Base-by-base conservation (phyloP, 345 rosid species). In the Citrus hindsii region DNA sequence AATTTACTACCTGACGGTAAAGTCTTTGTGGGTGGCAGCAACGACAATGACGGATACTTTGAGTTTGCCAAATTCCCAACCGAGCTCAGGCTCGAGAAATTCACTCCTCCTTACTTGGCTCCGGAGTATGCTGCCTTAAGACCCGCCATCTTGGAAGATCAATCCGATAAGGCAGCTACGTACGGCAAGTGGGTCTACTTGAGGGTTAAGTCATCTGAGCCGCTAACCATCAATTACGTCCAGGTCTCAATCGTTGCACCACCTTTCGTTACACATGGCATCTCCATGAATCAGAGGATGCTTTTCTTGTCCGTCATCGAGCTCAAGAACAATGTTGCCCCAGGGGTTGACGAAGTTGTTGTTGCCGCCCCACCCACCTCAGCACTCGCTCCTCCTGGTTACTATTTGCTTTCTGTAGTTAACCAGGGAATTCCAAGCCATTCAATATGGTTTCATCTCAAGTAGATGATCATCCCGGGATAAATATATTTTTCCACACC, bases 211-310 rank as follows among this genome's bases (percentile, higher is more conserved):
- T 69, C 71, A 6, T 25, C 56, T 2, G 81, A 73, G 28, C 9
- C 19, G 0, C 77, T 48, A 28, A 28, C 7, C 48, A 42, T 69
- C 79, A 28, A 14, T 5, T 3, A 60, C 21, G 71, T 90, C 5
- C 79, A 46, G 80, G 83, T 92, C 10, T 84, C 82, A 4, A 82
- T 93, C 81, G 79, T 87, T 63, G 85, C 93, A 4, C 94, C 98
- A 0, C 76, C 96, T 9, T 93, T 93, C 32, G 87, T 94, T 5
- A 93, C 96, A 2, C 98, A 93, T 40, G 87, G 93, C 19, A 81
- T 90, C 37, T 81, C 88, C 13, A 93, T 93, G 98, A 93, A 93
- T 77, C 93, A 90, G 85, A 90, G 98, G 77, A 58, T 88, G 75
- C 30, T 89, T 7, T 5, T 80, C 16, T 76, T 88, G 85, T 88